Base-by-base conservation (phyloP, 371 early-diverging fungal species). In the Apophysomyces trapeziformis region DNA sequence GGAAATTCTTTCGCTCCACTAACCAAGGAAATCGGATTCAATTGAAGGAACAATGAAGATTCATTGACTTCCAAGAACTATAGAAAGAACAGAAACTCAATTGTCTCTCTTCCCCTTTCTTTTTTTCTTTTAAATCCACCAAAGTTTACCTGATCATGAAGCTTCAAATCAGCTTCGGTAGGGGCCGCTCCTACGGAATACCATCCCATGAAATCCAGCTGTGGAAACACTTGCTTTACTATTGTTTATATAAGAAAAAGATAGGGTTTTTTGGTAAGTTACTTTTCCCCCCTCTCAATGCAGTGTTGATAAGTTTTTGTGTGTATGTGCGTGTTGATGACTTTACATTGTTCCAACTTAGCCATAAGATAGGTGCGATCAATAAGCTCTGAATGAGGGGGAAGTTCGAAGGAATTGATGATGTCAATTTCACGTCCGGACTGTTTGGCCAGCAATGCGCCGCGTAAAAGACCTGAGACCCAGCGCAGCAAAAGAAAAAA, bases 191-290 rank as follows among this genome's bases (percentile, higher is more conserved):
- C 93, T 18, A 90, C 75, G 4, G 90, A 76, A 63, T 95, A 95
- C 95, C 95, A 95, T 1, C 95, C 95, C 68, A 95, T 82, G 60
- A 94, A 85, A 60, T 95, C 95, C 46, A 89, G 87, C 14, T 84
- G 78, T 1, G 93, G 93, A 72, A 93, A 95, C 35, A 95, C 95
- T 73, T 92, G 93, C 45, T 87, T 86, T 70, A 90, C 95, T 94
- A 67, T 13, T 38, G 9, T 57, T 36, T 47, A 26, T 43, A 12
- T 37, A 21, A 39, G 38, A 65, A n/a, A 46, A 32, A 44, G 18
- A 18, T 26, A 61, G 14, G 4, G 2, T 26, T 26, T 26, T 26
- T 26, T 26, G 32, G 1, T 26, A 26, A 26, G 32, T 26, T 26
- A 2, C 32, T 26, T 26, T 26, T 26, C 2, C 32, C 3, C 32